These are phyloP conservation scores for Sequoia sempervirens DNA, from an alignment of 75 land plant species.

Conservation along the genomic window DNA sequence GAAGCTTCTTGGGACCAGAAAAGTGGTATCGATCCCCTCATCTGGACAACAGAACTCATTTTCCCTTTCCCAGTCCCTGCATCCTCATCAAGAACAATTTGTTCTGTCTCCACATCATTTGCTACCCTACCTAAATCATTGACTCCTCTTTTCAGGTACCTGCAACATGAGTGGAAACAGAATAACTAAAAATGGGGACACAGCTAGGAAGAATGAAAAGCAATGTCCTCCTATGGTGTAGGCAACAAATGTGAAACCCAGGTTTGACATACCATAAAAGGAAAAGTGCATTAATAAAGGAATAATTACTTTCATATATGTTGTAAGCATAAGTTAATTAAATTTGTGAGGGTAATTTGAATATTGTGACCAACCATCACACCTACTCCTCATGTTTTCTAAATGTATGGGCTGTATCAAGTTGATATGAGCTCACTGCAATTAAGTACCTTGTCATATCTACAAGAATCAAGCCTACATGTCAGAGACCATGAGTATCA, in stretches of 20 bases:
- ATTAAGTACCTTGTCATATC: neutral
- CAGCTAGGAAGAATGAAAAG: neutral
- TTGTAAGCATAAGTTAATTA: neutral
- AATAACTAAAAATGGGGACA: neutral
- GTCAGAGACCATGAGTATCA: too few relatives aligned
- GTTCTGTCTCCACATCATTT: conserved; percentile 98
- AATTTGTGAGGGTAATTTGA: neutral
- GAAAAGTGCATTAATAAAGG: neutral
- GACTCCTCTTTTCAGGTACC: conserved; percentile 94
- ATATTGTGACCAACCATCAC: neutral
- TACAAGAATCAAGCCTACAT: too few relatives aligned
- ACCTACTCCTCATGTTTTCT: neutral
- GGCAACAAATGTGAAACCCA: neutral
- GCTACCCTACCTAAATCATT: conserved; percentile 94
- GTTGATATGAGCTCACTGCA: neutral
- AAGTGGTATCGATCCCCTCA: conserved; percentile 99
- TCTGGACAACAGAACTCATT: conserved; percentile 96
- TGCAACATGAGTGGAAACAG: conserved; percentile 20
- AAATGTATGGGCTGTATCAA: neutral
- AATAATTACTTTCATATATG: neutral
- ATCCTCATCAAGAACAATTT: conserved; percentile 84
- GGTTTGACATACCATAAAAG: neutral
- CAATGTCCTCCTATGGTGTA: neutral
- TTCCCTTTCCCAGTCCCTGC: conserved; percentile 71
- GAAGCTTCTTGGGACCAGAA: conserved; percentile 99